These are phyloP conservation scores for Flueggea neowawraea DNA, from an alignment of 441 rosid species.

Conservation along the genomic window DNA sequence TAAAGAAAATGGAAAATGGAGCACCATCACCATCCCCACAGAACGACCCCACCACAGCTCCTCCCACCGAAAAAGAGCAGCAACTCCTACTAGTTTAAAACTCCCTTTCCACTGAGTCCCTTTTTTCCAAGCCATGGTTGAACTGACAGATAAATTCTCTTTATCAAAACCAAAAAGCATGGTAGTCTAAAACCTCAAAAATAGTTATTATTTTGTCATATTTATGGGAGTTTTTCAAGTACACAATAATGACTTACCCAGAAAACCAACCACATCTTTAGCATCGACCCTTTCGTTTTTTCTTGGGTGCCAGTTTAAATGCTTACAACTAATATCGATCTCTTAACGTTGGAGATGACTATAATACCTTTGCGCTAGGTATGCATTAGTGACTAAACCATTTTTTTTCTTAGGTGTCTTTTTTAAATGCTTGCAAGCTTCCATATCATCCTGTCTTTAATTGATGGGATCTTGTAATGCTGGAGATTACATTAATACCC, in stretches of 20 bases:
- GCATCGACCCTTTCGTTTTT: background rate
- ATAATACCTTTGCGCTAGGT: too few relatives aligned
- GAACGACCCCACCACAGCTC: conserved; percentile 21
- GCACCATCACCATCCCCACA: conserved; percentile 27
- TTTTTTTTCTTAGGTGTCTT: too few relatives aligned
- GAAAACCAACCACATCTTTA: background rate
- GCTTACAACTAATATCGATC: background rate
- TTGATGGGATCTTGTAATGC: too few relatives aligned
- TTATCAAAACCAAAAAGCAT: conserved; percentile 11
- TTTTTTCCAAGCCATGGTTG: conserved; percentile 5
- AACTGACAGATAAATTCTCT: conserved; percentile 24
- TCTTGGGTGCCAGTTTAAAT: conserved; percentile 2
- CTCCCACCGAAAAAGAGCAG: conserved; percentile 42
- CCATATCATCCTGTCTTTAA: too few relatives aligned
- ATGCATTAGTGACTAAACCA: background rate
- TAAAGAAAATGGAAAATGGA: conserved; percentile 48
- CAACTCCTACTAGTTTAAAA: conserved; percentile 53
- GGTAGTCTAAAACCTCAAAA: background rate
- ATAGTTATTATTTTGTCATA: too few relatives aligned
- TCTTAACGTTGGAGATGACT: background rate
- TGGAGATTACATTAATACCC: too few relatives aligned
- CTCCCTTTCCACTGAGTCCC: background rate
- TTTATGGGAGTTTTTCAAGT: too few relatives aligned
- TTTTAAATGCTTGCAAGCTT: too few relatives aligned
- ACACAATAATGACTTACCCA: background rate